Conservation (phyloP, 768 basidiomycete species). For the Pisolithus orientalis region DNA sequence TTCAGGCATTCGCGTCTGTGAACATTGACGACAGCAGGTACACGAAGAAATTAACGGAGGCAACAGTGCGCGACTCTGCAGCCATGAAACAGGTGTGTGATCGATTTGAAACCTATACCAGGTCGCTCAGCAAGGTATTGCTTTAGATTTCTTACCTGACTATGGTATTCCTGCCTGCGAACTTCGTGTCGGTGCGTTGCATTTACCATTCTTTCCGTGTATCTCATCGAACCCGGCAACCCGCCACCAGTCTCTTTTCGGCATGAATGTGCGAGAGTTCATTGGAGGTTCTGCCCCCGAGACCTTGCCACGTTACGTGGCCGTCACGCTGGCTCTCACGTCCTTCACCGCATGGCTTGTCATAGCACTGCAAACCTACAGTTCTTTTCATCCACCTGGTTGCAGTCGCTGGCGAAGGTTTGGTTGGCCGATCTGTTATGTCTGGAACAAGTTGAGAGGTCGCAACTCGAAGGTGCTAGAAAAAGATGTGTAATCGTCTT, state of each 20-base stretch:
- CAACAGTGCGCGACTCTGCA: conserved; percentile 37
- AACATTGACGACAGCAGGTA: conserved; percentile 50
- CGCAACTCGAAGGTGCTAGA: neutral
- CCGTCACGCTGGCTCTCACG: conserved; percentile 41
- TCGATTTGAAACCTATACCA: conserved; percentile 20
- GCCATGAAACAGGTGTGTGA: conserved; percentile 29
- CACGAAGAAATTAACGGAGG: conserved; percentile 46
- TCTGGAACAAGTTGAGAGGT: neutral
- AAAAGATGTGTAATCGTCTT: neutral
- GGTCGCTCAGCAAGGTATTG: neutral
- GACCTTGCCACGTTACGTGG: conserved; percentile 35
- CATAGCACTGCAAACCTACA: conserved; percentile 41
- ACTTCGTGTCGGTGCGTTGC: conserved; percentile 32
- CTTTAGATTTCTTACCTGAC: conserved; percentile 42
- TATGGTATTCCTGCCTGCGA: conserved; percentile 56
- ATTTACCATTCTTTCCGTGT: neutral
- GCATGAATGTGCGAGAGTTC: conserved; percentile 50
- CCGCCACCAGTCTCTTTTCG: conserved; percentile 38
- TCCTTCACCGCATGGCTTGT: conserved; percentile 48
- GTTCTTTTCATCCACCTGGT: conserved; percentile 12
- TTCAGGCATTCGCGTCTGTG: conserved; percentile 52
- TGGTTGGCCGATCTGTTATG: conserved; percentile 16
- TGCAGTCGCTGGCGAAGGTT: conserved; percentile 14
- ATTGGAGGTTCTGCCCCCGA: conserved; percentile 18
- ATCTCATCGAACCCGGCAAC: neutral